Base-by-base conservation (phyloP, 768 basidiomycete species). In the Tulasnella sp. region DNA sequence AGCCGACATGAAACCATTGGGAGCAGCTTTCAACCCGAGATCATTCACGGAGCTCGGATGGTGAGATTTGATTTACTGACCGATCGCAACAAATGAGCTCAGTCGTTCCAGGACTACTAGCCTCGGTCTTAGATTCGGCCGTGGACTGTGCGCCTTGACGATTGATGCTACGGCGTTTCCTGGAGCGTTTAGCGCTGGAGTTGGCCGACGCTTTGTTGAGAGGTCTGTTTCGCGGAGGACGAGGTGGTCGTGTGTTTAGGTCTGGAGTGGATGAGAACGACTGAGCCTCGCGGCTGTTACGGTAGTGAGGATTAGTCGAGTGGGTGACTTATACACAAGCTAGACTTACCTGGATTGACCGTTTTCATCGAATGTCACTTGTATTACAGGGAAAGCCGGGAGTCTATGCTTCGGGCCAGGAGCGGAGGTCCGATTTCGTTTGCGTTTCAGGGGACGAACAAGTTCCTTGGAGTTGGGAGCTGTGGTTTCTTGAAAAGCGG, bases 1-100 rank as follows among this genome's bases (percentile, higher is more conserved):
- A 75, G 74, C 40, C 74, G 28, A 75, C 22, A 34, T 75, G 74
- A 75, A 44, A 75, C 74, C 74, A 75, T n/a, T 75, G 74, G 42
- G 40, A 37, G 74, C 74, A 75, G 34, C 74, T 75, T 44, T 9
- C 11, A 18, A 42, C 20, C 64, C 28, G 34, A 14, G 4, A 37
- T 69, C 20, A 69, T 37, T 69, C 16, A 37, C 28, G 9, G 28
- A 28, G 6, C 1, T 20, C 31, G 16, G 18, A 12, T 18, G 12
- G 34, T 1, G 31, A 28, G 16, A 28, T 0, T 69, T 14, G 64
- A 14, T 69, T 18, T 6, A 69, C 64, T 37, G 20, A 69, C 64
- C 28, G 28, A 34, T 69, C 64, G 18, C 64, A 69, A 31, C 64
- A 28, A 69, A 69, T 69, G 64, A 69, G 64, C 28, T 69, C 64